A percentile compares a stretch with the other conserved stretches of the same genome.
Evolutionary conservation across 2,329 filamentous ascomycete species (phyloP).

Genomic region (Stemphylium beticola): DNA sequence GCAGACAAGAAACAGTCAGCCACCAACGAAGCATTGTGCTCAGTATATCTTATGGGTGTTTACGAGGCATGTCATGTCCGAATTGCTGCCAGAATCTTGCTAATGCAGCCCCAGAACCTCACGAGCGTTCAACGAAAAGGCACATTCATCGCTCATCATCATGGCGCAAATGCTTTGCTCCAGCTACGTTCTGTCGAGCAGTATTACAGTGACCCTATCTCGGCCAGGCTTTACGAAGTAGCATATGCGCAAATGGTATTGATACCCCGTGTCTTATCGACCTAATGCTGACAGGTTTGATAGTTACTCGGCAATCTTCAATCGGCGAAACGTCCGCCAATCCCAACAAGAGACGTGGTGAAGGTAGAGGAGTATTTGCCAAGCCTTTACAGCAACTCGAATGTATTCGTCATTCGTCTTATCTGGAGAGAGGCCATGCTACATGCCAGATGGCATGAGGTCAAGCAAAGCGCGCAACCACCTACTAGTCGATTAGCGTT

Average conservation of each 20-base stretch:
- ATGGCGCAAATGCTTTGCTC: slow-evolving; percentile 38
- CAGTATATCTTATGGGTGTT: slow-evolving; percentile 39
- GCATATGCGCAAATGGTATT: slow-evolving; percentile 35
- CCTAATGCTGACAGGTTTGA: slow-evolving; percentile 20
- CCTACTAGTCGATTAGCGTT: slow-evolving; percentile 28
- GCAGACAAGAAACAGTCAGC: slow-evolving; percentile 28
- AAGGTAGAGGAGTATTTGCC: slow-evolving; percentile 20
- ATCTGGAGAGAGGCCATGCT: slow-evolving; percentile 32
- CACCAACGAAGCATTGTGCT: slow-evolving; percentile 31
- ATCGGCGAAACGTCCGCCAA: slow-evolving; percentile 28
- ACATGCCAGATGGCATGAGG: slow-evolving; percentile 37
- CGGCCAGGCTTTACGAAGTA: slow-evolving; percentile 37
- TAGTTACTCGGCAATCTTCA: slow-evolving; percentile 38
- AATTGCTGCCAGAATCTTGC: background rate
- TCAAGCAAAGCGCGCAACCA: slow-evolving; percentile 24
- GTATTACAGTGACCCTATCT: slow-evolving; percentile 32
- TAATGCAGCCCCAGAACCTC: slow-evolving; percentile 26
- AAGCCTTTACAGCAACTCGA: slow-evolving; percentile 27
- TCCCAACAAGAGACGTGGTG: slow-evolving; percentile 28
- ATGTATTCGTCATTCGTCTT: slow-evolving; percentile 30
- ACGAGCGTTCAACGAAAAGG: slow-evolving; percentile 26
- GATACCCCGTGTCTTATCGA: background rate
- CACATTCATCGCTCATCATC: slow-evolving; percentile 33
- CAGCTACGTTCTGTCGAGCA: slow-evolving; percentile 33
- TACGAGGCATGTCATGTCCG: slow-evolving; percentile 31